Evolutionary conservation across 179 eudicot genomes (phyloP).

Genomic region (Beta lomatogona): DNA sequence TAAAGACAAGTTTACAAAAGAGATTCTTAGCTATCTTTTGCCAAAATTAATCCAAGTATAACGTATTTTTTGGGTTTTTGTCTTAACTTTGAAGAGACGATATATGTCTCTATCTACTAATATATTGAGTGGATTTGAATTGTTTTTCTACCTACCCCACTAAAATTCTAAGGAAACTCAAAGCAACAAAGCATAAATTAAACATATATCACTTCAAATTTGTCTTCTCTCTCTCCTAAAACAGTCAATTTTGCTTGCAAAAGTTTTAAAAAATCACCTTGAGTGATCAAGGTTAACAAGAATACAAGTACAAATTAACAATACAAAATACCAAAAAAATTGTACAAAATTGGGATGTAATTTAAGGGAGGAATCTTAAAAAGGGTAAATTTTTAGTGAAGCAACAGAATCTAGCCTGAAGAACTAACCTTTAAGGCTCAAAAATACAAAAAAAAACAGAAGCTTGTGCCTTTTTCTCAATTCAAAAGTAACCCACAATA

Average conservation of each 20-base stretch:
- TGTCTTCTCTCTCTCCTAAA: slow-evolving; percentile 24
- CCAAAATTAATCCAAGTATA: slow-evolving; percentile 20
- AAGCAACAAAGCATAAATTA: slow-evolving; percentile 12
- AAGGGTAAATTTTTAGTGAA: slow-evolving; percentile 12
- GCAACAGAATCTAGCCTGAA: slow-evolving; percentile 30
- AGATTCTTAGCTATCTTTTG: slow-evolving; percentile 26
- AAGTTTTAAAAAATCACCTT: neutral
- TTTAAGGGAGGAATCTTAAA: neutral
- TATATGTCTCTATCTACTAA: slow-evolving; percentile 42
- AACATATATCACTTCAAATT: neutral
- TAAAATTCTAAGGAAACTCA: slow-evolving; percentile 28
- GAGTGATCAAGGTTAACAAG: slow-evolving; percentile 8
- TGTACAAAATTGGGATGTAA: slow-evolving; percentile 15
- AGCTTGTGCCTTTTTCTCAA: slow-evolving; percentile 33
- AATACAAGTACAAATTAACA: slow-evolving; percentile 1
- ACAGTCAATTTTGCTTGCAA: slow-evolving; percentile 10
- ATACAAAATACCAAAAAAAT: neutral
- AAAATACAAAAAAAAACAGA: slow-evolving; percentile 25
- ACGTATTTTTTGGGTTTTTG: slow-evolving; percentile 33
- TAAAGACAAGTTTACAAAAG: slow-evolving; percentile 19
- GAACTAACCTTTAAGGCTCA: slow-evolving; percentile 53
- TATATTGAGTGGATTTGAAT: slow-evolving; percentile 38
- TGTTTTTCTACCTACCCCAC: slow-evolving; percentile 40
- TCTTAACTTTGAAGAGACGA: slow-evolving; percentile 85
- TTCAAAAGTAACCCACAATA: slow-evolving; percentile 37